Evolutionary conservation across 2,329 filamentous ascomycete species (phyloP), one percentile per base, ranked within the genome.

Genomic region (Chalaropsis ovoidea): DNA sequence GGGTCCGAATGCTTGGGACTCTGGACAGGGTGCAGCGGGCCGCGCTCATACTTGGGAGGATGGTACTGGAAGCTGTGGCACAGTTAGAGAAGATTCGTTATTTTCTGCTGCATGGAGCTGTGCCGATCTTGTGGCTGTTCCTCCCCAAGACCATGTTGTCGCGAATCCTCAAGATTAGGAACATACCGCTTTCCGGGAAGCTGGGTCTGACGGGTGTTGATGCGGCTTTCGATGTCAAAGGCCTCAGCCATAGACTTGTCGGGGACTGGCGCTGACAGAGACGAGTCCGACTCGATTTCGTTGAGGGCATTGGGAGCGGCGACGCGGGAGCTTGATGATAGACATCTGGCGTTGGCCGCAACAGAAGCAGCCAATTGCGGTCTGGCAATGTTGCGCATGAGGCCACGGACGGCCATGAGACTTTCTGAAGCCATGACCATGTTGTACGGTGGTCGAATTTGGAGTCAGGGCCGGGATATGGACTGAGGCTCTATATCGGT

Each of bases 41-140:
- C 94, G 72, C 93, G 89, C 76, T 96, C 86, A 82, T 92, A 99
- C 78, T 93, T 94, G 69, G 94, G 94, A 62, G 93, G 87, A 69
- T 92, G 90, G 76, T 88, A 97, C 77, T 95, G 89, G 78, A 97
- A 99, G 81, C 93, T 95, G 68, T 35, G 68, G 19, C 7, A 54
- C 6, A 35, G 39, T 43, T 58, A 58, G 54, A 47, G n/a, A 4
- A 3, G 3, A 19, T 6, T 19, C 15, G 2, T 17, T 8, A 17
- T 31, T 3, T 10, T 35, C 24, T 39, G 54, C 27, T 11, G 17
- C 15, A 13, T n/a, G 54, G 3, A 58, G 54, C 27, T 39, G 10
- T 17, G 24, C 47, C 8, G 27, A 19, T 39, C 17, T 35, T 35
- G 31, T 52, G 47, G 6, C 31, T 39, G 10, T 35, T 8, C n/a